Evolutionary conservation across 2,329 filamentous ascomycete genomes (phyloP).

Genomic region (Colletotrichum sp.): DNA sequence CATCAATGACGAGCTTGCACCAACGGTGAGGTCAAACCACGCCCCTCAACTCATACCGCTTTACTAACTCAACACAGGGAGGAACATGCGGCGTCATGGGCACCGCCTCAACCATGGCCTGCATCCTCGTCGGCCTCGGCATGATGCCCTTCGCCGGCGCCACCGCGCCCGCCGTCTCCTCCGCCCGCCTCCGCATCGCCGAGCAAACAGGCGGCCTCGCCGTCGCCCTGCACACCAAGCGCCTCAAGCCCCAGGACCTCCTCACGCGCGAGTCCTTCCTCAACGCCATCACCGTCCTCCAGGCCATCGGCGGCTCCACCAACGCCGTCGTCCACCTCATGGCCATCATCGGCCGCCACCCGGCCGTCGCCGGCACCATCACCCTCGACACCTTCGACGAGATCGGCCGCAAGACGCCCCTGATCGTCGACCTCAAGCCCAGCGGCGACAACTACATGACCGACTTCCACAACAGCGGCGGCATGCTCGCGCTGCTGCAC

Average conservation of each 20-base stretch:
- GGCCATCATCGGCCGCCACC: conserved; percentile 79
- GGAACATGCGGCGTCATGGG: conserved; percentile 93
- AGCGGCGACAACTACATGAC: conserved; percentile 88
- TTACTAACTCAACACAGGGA: conserved; percentile 39
- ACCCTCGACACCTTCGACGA: conserved; percentile 80
- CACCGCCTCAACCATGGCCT: conserved; percentile 90
- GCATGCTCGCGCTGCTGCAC: conserved; percentile 82
- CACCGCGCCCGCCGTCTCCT: conserved; percentile 78
- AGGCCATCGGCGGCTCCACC: conserved; percentile 84
- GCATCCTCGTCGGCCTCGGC: conserved; percentile 82
- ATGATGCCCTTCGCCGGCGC: conserved; percentile 79
- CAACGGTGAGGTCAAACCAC: conserved; percentile 55
- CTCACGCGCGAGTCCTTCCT: conserved; percentile 79
- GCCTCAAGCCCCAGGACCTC: conserved; percentile 72
- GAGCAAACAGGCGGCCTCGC: conserved; percentile 73
- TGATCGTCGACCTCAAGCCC: conserved; percentile 86
- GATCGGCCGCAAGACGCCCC: conserved; percentile 77
- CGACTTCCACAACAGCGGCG: conserved; percentile 88
- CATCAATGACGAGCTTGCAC: conserved; percentile 75
- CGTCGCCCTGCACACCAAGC: conserved; percentile 68
- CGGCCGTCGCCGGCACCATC: conserved; percentile 66
- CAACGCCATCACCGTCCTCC: conserved; percentile 86
- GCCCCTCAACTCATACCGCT: too few species aligned
- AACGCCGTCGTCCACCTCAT: conserved; percentile 88
- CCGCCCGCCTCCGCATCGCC: conserved; percentile 81